A percentile compares a stretch with the other conserved stretches of the same genome.
These are phyloP conservation scores for Mycena albidolilacea DNA, from an alignment of 768 basidiomycete genomes.

Conservation along the genomic window DNA sequence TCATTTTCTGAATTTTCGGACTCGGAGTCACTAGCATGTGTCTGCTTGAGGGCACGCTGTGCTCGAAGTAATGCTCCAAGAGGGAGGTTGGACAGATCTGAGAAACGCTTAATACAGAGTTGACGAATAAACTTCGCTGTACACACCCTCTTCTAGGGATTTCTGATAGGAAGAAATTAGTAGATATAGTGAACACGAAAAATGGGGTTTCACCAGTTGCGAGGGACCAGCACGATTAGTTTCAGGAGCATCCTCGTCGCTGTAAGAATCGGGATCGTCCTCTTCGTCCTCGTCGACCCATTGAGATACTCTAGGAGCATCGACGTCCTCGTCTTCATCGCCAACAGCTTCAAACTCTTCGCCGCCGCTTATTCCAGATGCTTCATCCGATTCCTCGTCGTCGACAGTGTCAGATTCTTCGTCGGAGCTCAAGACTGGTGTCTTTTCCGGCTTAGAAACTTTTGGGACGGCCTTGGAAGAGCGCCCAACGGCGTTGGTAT, in stretches of 20 bases:
- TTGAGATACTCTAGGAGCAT: constrained; percentile 72
- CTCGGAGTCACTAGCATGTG: constrained; percentile 56
- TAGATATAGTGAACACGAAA: neutral
- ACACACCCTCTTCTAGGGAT: constrained; percentile 29
- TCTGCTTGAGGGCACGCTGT: constrained; percentile 67
- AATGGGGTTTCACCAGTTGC: constrained; percentile 45
- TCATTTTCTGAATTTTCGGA: constrained; percentile 50
- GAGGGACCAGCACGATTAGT: constrained; percentile 49
- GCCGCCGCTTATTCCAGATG: constrained; percentile 42
- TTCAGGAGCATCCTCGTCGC: constrained; percentile 50
- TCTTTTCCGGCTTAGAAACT: neutral
- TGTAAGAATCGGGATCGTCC: constrained; percentile 41
- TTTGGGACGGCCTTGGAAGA: neutral
- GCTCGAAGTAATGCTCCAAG: constrained; percentile 77
- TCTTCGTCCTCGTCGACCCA: constrained; percentile 70
- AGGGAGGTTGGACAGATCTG: constrained; percentile 74
- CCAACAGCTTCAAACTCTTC: constrained; percentile 40
- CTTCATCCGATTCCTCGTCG: constrained; percentile 39
- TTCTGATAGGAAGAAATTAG: constrained; percentile 20
- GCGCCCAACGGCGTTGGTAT: constrained; percentile 14
- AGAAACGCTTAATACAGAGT: constrained; percentile 6
- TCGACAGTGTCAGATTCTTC: constrained; percentile 4
- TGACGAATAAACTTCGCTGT: neutral
- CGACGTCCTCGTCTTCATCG: constrained; percentile 58
- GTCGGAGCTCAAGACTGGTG: constrained; percentile 1